Conservation (phyloP, 2,329 filamentous ascomycete species). For the Exophiala sp. region DNA sequence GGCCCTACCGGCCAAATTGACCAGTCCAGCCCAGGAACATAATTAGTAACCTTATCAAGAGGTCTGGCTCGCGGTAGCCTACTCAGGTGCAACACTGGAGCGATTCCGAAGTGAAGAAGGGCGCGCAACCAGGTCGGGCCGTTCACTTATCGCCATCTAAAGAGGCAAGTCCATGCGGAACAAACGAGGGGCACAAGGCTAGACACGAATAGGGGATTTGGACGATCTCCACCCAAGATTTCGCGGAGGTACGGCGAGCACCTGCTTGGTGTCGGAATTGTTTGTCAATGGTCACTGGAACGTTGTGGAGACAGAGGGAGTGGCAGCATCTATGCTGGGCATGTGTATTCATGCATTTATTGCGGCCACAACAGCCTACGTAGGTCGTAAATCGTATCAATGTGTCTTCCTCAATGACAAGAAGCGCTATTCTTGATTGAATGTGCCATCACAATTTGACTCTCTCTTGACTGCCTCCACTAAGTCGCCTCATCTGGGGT, state of each 20-base stretch:
- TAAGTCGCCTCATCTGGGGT: conserved; percentile 19
- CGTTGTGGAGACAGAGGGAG: too few relatives aligned
- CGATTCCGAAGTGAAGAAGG: neutral
- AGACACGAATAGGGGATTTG: neutral
- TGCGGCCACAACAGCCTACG: neutral
- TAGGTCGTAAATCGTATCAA: neutral
- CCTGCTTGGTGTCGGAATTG: neutral
- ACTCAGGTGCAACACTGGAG: neutral
- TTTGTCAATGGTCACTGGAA: neutral
- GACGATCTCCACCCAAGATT: neutral
- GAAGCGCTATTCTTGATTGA: neutral
- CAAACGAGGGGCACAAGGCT: neutral
- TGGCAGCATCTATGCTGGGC: too few relatives aligned
- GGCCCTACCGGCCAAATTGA: neutral
- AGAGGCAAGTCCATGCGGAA: neutral
- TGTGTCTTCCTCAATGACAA: neutral
- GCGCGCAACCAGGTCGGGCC: neutral
- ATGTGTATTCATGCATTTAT: too few relatives aligned
- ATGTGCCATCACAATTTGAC: conserved; percentile 17
- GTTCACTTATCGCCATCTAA: neutral
- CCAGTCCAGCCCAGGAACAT: neutral
- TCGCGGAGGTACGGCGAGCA: neutral
- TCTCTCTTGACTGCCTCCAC: conserved; percentile 22
- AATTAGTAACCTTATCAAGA: neutral
- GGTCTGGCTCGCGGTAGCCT: neutral